phyloP scores from a whole-genome alignment of 371 early-diverging fungal species.

The Mucor lusitanicus region DNA sequence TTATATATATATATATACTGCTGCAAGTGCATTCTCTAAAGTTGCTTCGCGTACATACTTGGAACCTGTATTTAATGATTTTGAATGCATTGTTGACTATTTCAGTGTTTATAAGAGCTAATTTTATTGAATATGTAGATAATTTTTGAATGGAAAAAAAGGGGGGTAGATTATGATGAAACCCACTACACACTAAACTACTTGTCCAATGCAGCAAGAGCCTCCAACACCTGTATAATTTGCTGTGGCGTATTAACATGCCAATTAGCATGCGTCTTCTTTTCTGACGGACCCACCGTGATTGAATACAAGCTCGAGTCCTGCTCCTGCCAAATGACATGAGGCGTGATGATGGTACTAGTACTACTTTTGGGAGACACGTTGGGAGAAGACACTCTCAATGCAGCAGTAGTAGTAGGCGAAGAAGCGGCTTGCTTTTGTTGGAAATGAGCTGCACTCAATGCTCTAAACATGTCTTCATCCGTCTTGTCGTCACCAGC shows the following conservation, averaged over 20 bases:
- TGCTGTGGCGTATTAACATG: slow-evolving; percentile 62
- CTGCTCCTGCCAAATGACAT: slow-evolving; percentile 8
- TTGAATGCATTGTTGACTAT: no score
- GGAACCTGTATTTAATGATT: no score
- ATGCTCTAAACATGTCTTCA: slow-evolving; percentile 91
- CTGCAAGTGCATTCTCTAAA: no score
- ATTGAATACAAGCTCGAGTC: slow-evolving; percentile 38
- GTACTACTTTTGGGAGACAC: slow-evolving; percentile 19
- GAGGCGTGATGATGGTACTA: slow-evolving; percentile 1
- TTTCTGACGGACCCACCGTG: slow-evolving; percentile 76
- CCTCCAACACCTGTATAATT: slow-evolving; percentile 26
- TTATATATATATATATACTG: no score
- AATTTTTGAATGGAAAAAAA: neutral
- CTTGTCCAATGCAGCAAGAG: neutral
- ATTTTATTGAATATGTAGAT: neutral
- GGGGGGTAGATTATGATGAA: no score
- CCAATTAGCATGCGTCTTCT: slow-evolving; percentile 84
- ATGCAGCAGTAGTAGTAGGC: neutral
- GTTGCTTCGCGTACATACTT: no score
- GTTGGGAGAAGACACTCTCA: neutral
- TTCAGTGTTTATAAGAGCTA: no score
- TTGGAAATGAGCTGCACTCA: slow-evolving; percentile 16
- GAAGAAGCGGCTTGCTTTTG: neutral
- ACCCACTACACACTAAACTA: no score
- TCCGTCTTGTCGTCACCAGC: slow-evolving; percentile 97